Evolutionary conservation across 345 rosid species (phyloP).

Genomic region (Linum usitatissimum): DNA sequence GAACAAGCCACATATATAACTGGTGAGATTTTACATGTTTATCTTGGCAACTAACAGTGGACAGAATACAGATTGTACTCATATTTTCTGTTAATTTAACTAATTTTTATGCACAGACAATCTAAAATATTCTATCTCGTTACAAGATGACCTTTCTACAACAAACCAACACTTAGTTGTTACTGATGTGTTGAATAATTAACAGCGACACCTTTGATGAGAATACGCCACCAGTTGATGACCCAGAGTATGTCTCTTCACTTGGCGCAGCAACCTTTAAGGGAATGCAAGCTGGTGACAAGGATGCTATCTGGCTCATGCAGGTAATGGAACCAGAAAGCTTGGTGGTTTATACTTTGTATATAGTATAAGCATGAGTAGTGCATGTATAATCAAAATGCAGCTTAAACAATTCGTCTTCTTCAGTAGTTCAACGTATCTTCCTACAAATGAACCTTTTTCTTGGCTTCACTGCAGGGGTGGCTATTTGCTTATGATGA

Average conservation of each 20-base stretch:
- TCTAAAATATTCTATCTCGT: neutral
- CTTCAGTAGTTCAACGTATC: neutral
- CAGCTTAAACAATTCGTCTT: neutral
- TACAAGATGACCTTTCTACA: neutral
- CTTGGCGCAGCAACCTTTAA: conserved; percentile 57
- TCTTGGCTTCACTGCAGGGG: conserved; percentile 30
- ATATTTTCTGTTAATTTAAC: too few relatives aligned
- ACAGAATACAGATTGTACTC: neutral
- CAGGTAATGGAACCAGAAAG: conserved; percentile 36
- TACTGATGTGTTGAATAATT: conserved; percentile 11
- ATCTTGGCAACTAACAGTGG: neutral
- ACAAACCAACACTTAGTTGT: neutral
- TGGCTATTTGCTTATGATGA: conserved; percentile 75
- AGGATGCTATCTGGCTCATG: conserved; percentile 65
- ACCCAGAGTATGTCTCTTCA: conserved; percentile 53
- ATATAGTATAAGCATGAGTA: too few relatives aligned
- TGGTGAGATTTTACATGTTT: conserved; percentile 33
- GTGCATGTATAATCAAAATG: neutral
- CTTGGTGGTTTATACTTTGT: neutral
- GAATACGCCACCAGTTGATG: conserved; percentile 65
- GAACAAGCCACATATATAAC: conserved; percentile 53
- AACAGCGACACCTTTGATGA: conserved; percentile 71
- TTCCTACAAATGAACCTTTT: conserved; percentile 3
- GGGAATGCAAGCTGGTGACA: conserved; percentile 61
- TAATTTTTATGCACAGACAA: neutral